phyloP scores from a whole-genome alignment of 768 basidiomycete genomes.

The Trametes maxima region DNA sequence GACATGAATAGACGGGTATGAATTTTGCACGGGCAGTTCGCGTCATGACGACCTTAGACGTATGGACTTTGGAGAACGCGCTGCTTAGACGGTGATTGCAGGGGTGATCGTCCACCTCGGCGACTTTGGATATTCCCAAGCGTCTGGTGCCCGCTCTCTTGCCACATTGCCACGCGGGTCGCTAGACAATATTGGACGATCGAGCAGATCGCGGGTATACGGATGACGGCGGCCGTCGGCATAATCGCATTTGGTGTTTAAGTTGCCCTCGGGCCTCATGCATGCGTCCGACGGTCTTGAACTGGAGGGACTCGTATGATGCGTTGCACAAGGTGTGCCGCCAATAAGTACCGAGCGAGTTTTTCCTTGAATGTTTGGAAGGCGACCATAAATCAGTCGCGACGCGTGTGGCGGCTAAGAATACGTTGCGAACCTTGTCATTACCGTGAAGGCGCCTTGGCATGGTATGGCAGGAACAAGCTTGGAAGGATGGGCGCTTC shows the following conservation, averaged over 20 bases:
- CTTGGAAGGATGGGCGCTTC: no score
- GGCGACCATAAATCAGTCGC: no score
- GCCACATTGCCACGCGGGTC: background rate
- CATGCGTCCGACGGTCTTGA: no score
- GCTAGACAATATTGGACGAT: background rate
- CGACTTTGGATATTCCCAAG: background rate
- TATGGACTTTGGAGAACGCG: background rate
- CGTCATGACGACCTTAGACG: background rate
- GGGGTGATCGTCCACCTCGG: background rate
- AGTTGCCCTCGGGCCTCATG: background rate
- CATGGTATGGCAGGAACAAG: no score
- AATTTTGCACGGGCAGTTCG: background rate
- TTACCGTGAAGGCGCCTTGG: no score
- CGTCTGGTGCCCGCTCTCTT: background rate
- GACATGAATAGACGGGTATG: background rate
- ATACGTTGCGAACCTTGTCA: no score
- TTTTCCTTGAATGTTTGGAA: no score
- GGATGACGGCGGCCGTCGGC: conserved; percentile 1
- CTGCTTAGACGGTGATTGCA: conserved; percentile 13
- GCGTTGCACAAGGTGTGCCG: no score
- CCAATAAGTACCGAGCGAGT: no score
- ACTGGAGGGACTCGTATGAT: no score
- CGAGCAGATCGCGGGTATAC: background rate
- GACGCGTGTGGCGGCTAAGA: no score
- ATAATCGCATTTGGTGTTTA: background rate